Evolutionary conservation across 2,329 filamentous ascomycete species (phyloP).

Genomic region (Penicillium sp.): DNA sequence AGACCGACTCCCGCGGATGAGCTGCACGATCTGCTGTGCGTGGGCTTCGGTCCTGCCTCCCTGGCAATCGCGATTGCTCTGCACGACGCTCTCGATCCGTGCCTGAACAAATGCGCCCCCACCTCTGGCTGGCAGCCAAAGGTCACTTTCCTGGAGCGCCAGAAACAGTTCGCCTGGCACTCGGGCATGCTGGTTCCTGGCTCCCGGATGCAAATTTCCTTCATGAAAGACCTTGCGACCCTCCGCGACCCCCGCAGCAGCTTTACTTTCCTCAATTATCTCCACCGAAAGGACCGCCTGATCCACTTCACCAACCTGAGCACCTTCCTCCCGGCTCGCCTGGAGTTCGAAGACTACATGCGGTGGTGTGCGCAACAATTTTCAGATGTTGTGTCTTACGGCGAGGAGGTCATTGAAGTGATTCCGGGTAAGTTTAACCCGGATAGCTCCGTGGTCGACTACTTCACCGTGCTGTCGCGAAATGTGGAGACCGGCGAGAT

Average conservation of each 20-base stretch:
- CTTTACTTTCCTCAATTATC: slow-evolving; percentile 96
- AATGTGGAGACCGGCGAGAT: slow-evolving; percentile 57
- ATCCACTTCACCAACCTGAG: slow-evolving; percentile 88
- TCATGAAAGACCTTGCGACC: slow-evolving; percentile 93
- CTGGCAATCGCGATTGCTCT: slow-evolving; percentile 87
- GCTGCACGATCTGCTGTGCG: slow-evolving; percentile 82
- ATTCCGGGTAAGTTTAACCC: slow-evolving; percentile 60
- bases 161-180: slow-evolving; percentile 86
- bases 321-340: slow-evolving; percentile 83
- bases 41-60: slow-evolving; percentile 92
- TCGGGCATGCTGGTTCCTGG: slow-evolving; percentile 93
- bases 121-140: slow-evolving; percentile 60
- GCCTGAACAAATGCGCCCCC: slow-evolving; percentile 45
- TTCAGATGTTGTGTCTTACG: slow-evolving; percentile 72
- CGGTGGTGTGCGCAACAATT: slow-evolving; percentile 89
- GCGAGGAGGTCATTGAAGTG: slow-evolving; percentile 76
- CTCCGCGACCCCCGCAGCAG: slow-evolving; percentile 84
- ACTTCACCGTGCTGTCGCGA: slow-evolving; percentile 70
- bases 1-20: slow-evolving; percentile 63
- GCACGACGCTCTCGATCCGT: slow-evolving; percentile 71
- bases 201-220: slow-evolving; percentile 96
- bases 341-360: slow-evolving; percentile 95
- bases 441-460: slow-evolving; percentile 59
- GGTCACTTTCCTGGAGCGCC: slow-evolving; percentile 86
- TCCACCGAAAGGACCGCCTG: slow-evolving; percentile 79